A percentile compares a stretch with the other conserved stretches of the same genome.
phyloP scores from a whole-genome alignment of 352 stramenopile species.

The Vaucheria bursata region DNA sequence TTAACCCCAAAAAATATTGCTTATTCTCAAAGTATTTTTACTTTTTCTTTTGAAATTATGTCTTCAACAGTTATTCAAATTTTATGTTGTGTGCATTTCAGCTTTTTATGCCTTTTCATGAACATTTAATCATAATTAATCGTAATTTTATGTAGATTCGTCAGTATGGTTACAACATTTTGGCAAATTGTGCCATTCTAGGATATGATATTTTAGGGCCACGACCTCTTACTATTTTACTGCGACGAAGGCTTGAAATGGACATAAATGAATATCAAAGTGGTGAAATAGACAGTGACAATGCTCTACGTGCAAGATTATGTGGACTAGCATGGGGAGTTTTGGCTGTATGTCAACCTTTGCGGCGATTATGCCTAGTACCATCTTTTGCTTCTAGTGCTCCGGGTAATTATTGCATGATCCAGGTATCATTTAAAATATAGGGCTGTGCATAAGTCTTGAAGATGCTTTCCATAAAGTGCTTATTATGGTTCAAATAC shows the following conservation, averaged over 20 bases:
- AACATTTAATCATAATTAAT: no score
- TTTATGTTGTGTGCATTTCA: no score
- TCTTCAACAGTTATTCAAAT: no score
- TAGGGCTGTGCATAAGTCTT: no score
- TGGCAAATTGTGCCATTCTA: conserved; percentile 5
- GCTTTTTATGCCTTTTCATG: no score
- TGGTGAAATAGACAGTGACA: neutral
- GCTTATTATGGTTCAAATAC: no score
- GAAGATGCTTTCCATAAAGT: no score
- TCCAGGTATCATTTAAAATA: no score
- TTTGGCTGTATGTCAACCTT: neutral
- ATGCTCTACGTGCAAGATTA: neutral
- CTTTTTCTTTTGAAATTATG: no score
- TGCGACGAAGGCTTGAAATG: neutral
- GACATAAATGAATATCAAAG: neutral
- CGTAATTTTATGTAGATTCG: conserved; percentile 2
- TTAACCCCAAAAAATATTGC: no score
- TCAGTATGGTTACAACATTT: neutral
- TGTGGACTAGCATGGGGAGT: neutral
- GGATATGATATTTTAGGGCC: neutral
- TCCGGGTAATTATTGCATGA: neutral
- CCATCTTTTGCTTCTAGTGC: neutral
- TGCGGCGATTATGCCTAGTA: neutral
- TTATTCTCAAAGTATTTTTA: no score
- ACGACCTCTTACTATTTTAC: neutral